Conservation (phyloP, 78 protist species). For the Dictyostelium brefeldianum region DNA sequence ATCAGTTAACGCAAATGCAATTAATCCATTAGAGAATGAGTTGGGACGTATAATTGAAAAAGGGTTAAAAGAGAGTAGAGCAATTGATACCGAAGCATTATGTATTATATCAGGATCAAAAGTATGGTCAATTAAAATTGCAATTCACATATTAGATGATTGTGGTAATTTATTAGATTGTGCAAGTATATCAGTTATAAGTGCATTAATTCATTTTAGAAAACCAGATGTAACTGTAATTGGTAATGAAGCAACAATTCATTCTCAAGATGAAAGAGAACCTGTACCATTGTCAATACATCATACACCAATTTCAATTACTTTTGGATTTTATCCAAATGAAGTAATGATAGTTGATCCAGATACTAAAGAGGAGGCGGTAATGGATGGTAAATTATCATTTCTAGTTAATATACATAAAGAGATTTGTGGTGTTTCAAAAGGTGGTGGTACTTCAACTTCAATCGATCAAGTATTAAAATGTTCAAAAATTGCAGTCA, state of each 20-base stretch:
- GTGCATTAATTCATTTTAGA: conserved; percentile 90
- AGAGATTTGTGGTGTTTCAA: conserved; percentile 89
- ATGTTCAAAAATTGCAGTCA: conserved; percentile 76
- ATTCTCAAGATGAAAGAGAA: conserved; percentile 83
- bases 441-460: conserved; percentile 89
- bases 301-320: conserved; percentile 88
- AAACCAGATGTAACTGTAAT: conserved; percentile 87
- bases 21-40: conserved; percentile 56
- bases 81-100: conserved; percentile 91
- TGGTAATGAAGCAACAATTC: conserved; percentile 87
- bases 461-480: conserved; percentile 46
- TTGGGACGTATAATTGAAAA: conserved; percentile 87
- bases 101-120: conserved; percentile 87
- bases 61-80: conserved; percentile 82
- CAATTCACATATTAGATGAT: conserved; percentile 85
- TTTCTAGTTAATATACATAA: conserved; percentile 85
- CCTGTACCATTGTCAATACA: conserved; percentile 93
- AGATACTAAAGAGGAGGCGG: conserved; percentile 67
- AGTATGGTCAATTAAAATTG: conserved; percentile 63
- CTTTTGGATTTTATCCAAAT: conserved; percentile 87
- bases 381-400: conserved; percentile 83
- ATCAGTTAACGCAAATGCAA: conserved; percentile 17
- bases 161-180: conserved; percentile 90
- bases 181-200: conserved; percentile 73
- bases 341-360: conserved; percentile 87